Conservation (phyloP, 139 green algal genomes). For the Mychonastes homosphaera region DNA sequence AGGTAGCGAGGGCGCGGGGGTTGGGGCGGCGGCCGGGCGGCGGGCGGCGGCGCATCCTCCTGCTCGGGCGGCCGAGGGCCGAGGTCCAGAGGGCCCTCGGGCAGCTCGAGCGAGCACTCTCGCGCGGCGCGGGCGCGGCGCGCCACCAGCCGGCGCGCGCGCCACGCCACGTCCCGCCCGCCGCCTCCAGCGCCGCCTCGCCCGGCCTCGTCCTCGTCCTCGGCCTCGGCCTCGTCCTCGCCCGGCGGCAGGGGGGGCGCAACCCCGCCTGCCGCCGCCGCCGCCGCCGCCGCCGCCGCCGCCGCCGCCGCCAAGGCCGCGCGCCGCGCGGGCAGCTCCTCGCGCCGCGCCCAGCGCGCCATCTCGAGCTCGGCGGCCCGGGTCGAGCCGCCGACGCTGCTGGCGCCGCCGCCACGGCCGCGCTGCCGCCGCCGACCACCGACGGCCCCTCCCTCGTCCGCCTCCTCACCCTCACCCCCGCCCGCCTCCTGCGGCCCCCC, state of each 20-base stretch:
- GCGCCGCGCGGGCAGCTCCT: neutral
- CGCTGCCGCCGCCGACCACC: constrained; percentile 1
- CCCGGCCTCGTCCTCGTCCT: neutral
- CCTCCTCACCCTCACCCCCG: neutral
- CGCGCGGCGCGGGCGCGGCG: too few species aligned
- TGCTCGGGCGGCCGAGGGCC: neutral
- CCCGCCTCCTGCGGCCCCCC: neutral
- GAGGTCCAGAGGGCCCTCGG: neutral
- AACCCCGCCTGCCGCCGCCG: neutral
- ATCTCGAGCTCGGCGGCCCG: neutral
- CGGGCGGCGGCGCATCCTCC: constrained; percentile 8
- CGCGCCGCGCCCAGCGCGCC: neutral
- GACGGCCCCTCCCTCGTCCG: neutral
- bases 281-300: neutral
- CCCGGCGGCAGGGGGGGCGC: too few species aligned
- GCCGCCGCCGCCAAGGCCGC: too few species aligned
- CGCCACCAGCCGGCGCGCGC: too few species aligned
- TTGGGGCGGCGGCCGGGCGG: too few species aligned
- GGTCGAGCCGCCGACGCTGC: neutral
- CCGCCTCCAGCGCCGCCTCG: too few species aligned
- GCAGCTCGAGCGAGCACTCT: too few species aligned
- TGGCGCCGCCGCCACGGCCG: neutral
- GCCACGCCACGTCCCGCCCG: too few species aligned
- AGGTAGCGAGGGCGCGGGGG: too few species aligned
- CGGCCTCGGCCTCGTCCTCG: too few species aligned